These are phyloP conservation scores for Chlorencoelia australis DNA, from an alignment of 2,329 filamentous ascomycete genomes.

Conservation along the genomic window DNA sequence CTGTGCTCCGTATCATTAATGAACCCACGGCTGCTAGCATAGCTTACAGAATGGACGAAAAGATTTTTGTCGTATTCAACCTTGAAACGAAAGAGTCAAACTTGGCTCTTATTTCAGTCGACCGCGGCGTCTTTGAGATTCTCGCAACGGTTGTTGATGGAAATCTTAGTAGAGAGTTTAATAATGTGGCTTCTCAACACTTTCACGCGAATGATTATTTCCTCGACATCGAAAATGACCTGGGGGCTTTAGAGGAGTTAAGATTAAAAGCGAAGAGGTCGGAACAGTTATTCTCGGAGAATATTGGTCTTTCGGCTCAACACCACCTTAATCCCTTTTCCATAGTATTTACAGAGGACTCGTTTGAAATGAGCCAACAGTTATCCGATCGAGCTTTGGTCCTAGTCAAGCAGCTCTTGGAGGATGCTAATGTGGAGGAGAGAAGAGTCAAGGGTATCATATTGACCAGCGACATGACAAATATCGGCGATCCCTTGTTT, in stretches of 20 bases:
- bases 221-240: background rate
- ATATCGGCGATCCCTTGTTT: constrained; percentile 5
- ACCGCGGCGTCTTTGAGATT: constrained; percentile 9
- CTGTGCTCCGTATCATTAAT: constrained; percentile 67
- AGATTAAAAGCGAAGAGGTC: background rate
- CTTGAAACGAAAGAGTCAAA: constrained; percentile 3
- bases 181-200: background rate
- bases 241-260: background rate
- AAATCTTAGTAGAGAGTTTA: constrained; percentile 4
- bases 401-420: too few relatives aligned
- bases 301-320: background rate
- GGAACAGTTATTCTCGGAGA: background rate
- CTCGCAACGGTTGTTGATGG: background rate
- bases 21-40: constrained; percentile 64
- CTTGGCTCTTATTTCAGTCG: constrained; percentile 5
- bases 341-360: too few relatives aligned
- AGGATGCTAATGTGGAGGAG: constrained; percentile 4
- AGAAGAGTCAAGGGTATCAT: constrained; percentile 8
- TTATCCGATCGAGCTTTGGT: too few relatives aligned
- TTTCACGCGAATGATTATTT: background rate
- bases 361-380: too few relatives aligned
- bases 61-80: constrained; percentile 6
- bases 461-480: constrained; percentile 4
- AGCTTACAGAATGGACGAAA: constrained; percentile 48
- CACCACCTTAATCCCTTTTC: constrained; percentile 1